Evolutionary conservation across 306 rosid species (phyloP).

Genomic region (Castanea sativa): DNA sequence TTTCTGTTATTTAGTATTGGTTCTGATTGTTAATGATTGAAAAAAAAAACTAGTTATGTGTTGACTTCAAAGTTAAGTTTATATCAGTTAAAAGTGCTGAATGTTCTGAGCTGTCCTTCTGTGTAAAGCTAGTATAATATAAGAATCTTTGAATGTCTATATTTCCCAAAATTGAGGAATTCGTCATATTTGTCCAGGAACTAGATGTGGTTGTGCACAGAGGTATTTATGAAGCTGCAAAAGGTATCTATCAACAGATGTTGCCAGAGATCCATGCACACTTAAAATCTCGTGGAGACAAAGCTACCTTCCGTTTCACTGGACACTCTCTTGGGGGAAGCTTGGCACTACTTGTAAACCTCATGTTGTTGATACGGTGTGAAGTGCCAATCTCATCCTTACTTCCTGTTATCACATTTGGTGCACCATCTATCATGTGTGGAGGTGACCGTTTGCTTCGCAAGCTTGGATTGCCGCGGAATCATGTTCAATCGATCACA

Average conservation of each 20-base stretch:
- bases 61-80: background rate
- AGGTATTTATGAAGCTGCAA: constrained; percentile 98
- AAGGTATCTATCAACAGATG: constrained; percentile 88
- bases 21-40: background rate
- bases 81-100: background rate
- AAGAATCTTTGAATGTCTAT: background rate
- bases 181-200: constrained; percentile 40
- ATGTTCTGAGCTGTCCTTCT: background rate
- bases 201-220: constrained; percentile 82
- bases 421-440: constrained; percentile 91
- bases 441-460: constrained; percentile 79
- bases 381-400: constrained; percentile 72
- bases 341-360: constrained; percentile 78
- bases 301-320: constrained; percentile 73
- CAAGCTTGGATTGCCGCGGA: constrained; percentile 68
- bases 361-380: constrained; percentile 76
- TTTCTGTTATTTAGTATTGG: background rate
- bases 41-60: background rate
- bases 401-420: constrained; percentile 91
- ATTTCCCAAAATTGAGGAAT: constrained; percentile 18
- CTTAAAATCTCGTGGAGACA: constrained; percentile 57
- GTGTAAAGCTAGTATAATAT: background rate
- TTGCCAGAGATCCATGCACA: constrained; percentile 77
- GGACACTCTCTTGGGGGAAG: constrained; percentile 99
- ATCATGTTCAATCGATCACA: constrained; percentile 72